Conservation (phyloP, 2,329 filamentous ascomycete species). For the Clonostachys solani region DNA sequence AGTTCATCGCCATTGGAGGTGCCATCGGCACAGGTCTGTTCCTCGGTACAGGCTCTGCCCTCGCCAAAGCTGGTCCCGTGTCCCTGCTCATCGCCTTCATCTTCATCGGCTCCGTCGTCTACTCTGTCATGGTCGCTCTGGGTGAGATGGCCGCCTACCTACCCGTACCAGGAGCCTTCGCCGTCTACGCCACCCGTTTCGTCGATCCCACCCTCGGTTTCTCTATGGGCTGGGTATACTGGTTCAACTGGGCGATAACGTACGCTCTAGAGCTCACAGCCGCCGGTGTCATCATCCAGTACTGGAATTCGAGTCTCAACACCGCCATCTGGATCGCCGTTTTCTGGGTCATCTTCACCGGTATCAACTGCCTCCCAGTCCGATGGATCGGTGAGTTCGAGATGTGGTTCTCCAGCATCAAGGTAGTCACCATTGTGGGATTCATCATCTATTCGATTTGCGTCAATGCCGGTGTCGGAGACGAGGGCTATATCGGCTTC, state of each 20-base stretch:
- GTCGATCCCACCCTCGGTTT: slow-evolving; percentile 22
- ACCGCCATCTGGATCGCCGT: slow-evolving; percentile 2
- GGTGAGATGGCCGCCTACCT: slow-evolving; percentile 20
- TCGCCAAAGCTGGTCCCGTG: slow-evolving; percentile 22
- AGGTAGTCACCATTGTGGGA: slow-evolving; percentile 45
- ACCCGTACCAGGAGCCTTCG: slow-evolving; percentile 9
- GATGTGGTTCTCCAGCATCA: slow-evolving; percentile 44
- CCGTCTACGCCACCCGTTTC: slow-evolving; percentile 12
- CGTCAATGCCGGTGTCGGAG: slow-evolving; percentile 53
- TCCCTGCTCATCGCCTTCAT: slow-evolving; percentile 38
- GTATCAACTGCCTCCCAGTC: slow-evolving; percentile 23
- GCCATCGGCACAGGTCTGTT: slow-evolving; percentile 10
- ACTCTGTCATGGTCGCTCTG: slow-evolving; percentile 43
- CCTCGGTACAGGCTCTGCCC: slow-evolving; percentile 6
- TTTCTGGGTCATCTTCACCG: slow-evolving; percentile 10
- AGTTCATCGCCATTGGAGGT: slow-evolving; percentile 49
- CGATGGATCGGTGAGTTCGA: slow-evolving; percentile 47
- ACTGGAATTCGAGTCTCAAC: slow-evolving; percentile 25
- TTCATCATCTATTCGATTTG: slow-evolving; percentile 41
- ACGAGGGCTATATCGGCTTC: slow-evolving; percentile 69
- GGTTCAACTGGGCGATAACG: slow-evolving; percentile 41
- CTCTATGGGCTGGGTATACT: slow-evolving; percentile 34
- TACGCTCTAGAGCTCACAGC: slow-evolving; percentile 35
- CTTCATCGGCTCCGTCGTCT: slow-evolving; percentile 49
- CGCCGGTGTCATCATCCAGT: slow-evolving; percentile 36